Conservation (phyloP, 192 early-diverging fungal genomes). For the Backusella tuberculispora region DNA sequence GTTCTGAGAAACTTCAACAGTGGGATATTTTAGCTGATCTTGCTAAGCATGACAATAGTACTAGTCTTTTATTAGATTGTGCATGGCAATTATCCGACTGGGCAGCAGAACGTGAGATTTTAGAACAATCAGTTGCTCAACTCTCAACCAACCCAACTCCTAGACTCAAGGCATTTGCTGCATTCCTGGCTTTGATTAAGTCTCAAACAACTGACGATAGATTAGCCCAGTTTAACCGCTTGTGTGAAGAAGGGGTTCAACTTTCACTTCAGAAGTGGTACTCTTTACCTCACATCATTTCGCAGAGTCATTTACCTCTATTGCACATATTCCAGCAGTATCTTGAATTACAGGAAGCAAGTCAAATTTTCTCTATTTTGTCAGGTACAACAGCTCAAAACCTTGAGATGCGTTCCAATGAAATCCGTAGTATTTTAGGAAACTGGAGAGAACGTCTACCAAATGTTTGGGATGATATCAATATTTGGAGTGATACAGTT, state of each 20-base stretch:
- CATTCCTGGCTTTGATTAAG: conserved; percentile 80
- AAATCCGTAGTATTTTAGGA: conserved; percentile 86
- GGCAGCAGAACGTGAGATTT: conserved; percentile 76
- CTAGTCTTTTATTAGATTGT: conserved; percentile 87
- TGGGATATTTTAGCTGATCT: conserved; percentile 98
- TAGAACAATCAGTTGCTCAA: conserved; percentile 69
- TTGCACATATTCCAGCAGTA: conserved; percentile 96
- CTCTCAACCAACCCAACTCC: conserved; percentile 65
- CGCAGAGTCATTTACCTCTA: conserved; percentile 83
- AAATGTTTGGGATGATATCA: conserved; percentile 97
- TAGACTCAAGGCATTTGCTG: conserved; percentile 84
- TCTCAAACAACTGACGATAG: conserved; percentile 59
- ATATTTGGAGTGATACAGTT: conserved; percentile 96
- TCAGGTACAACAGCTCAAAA: conserved; percentile 78
- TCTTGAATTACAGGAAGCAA: conserved; percentile 93
- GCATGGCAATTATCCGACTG: conserved; percentile 97
- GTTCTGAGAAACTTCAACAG: conserved; percentile 90
- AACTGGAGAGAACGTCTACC: conserved; percentile 98
- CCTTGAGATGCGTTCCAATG: conserved; percentile 83
- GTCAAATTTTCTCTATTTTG: conserved; percentile 85
- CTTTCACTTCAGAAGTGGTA: conserved; percentile 87
- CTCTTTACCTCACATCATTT: conserved; percentile 82
- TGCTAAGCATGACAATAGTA: conserved; percentile 86
- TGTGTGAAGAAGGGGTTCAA: conserved; percentile 88
- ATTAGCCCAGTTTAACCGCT: conserved; percentile 70